phyloP scores from a whole-genome alignment of 495 filamentous ascomycete genomes.

The Penicillium alfredii region DNA sequence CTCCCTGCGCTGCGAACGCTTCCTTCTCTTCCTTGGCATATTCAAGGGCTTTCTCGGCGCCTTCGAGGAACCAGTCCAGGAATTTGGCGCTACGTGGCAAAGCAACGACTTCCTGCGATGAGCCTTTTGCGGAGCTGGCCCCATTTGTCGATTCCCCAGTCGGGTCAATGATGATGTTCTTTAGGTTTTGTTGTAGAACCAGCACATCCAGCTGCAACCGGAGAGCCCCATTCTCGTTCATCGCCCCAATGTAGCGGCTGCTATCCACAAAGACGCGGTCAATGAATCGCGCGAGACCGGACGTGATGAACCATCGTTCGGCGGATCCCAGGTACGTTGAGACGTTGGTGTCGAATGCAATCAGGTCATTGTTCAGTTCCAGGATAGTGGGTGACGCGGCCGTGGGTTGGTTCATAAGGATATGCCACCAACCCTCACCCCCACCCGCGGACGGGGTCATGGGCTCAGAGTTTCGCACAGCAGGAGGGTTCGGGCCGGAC shows the following conservation, averaged over 20 bases:
- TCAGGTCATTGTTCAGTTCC: slow-evolving; percentile 69
- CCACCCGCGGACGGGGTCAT: slow-evolving; percentile 48
- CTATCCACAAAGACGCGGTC: slow-evolving; percentile 64
- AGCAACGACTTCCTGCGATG: slow-evolving; percentile 46
- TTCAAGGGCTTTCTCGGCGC: slow-evolving; percentile 62
- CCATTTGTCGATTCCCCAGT: slow-evolving; percentile 9
- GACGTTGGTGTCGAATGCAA: slow-evolving; percentile 76
- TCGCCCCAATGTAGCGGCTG: slow-evolving; percentile 54
- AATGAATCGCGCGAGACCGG: slow-evolving; percentile 64
- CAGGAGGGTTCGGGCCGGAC: slow-evolving; percentile 39
- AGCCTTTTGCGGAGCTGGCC: slow-evolving; percentile 2
- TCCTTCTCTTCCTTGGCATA: slow-evolving; percentile 55
- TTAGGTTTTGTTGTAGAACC: slow-evolving; percentile 91
- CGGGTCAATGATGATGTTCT: slow-evolving; percentile 62
- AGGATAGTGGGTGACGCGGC: slow-evolving; percentile 76
- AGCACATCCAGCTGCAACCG: slow-evolving; percentile 86
- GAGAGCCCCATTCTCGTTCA: slow-evolving; percentile 71
- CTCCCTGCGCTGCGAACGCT: slow-evolving; percentile 30
- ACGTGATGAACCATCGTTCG: slow-evolving; percentile 64
- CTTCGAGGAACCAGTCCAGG: slow-evolving; percentile 72
- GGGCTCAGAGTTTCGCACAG: slow-evolving; percentile 31
- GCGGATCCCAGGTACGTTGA: slow-evolving; percentile 56
- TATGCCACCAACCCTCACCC: slow-evolving; percentile 59
- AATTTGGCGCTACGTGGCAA: slow-evolving; percentile 67
- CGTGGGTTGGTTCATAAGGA: slow-evolving; percentile 65